phyloP scores from a whole-genome alignment of 805 yeast species.

The Scheffersomyces amazonensis region DNA sequence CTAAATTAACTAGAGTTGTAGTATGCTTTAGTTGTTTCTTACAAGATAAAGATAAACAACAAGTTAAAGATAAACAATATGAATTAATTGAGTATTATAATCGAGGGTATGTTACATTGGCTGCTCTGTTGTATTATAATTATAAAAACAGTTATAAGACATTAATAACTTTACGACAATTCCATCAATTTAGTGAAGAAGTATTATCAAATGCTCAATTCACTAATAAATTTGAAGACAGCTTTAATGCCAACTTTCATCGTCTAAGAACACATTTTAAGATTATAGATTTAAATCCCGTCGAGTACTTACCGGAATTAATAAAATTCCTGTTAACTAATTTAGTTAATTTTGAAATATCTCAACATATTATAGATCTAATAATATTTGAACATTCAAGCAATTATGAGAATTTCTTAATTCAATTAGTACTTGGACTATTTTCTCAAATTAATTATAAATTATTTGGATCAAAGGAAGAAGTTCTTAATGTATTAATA shows the following conservation, averaged over 20 bases:
- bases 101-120: conserved; percentile 34
- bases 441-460: conserved; percentile 44
- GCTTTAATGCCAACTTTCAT: conserved; percentile 41
- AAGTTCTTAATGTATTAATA: conserved; percentile 36
- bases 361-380: conserved; percentile 54
- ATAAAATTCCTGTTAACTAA: conserved; percentile 45
- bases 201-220: conserved; percentile 4
- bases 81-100: conserved; percentile 21
- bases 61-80: conserved; percentile 13
- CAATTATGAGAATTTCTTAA: conserved; percentile 57
- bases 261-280: conserved; percentile 50
- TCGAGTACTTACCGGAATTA: conserved; percentile 39
- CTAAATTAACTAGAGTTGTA: conserved; percentile 21
- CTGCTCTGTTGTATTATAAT: conserved; percentile 40
- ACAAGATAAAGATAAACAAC: conserved; percentile 7
- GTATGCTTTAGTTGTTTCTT: conserved; percentile 23
- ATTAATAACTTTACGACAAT: conserved; percentile 36
- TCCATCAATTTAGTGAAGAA: conserved; percentile 14
- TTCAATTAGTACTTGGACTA: conserved; percentile 53
- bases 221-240: conserved; percentile 41
- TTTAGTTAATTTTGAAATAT: conserved; percentile 43
- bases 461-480: conserved; percentile 49
- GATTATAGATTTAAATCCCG: conserved; percentile 36
- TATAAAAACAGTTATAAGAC: conserved; percentile 32
- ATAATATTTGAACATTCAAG: conserved; percentile 61